Conservation (phyloP, 345 rosid genomes). For the Barbarea vulgaris region DNA sequence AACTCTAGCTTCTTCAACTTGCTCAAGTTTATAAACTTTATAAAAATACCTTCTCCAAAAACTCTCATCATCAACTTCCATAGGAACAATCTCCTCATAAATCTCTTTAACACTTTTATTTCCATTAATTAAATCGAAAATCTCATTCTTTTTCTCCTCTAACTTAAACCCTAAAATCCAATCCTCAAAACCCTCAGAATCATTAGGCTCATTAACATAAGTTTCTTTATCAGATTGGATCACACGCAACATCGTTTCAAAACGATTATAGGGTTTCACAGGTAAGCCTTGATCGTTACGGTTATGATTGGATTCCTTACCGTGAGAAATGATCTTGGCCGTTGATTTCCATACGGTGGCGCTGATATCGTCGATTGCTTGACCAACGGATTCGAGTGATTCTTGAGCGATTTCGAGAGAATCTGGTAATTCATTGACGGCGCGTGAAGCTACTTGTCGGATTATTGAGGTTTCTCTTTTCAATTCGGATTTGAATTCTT, state of each 20-base stretch:
- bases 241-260: constrained; percentile 62
- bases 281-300: constrained; percentile 13
- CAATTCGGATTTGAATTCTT: constrained; percentile 75
- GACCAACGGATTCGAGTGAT: constrained; percentile 76
- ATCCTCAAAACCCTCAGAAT: constrained; percentile 46
- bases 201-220: constrained; percentile 61
- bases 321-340: constrained; percentile 65
- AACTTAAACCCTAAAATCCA: constrained; percentile 62
- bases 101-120: constrained; percentile 47
- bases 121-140: constrained; percentile 43
- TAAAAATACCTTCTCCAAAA: constrained; percentile 75
- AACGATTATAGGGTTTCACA: constrained; percentile 61
- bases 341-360: constrained; percentile 75
- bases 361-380: constrained; percentile 81
- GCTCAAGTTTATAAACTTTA: constrained; percentile 53
- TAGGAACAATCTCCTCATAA: constrained; percentile 49
- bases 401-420: constrained; percentile 79
- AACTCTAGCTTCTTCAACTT: constrained; percentile 67
- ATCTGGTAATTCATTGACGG: constrained; percentile 42
- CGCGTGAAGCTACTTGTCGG: constrained; percentile 66
- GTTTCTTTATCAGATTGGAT: constrained; percentile 54
- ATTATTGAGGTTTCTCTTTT: constrained; percentile 68
- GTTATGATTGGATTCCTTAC: constrained; percentile 49
- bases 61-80: constrained; percentile 48
- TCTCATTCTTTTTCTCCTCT: constrained; percentile 50